phyloP scores from a whole-genome alignment of 345 rosid genomes.

The Garcia nutans region DNA sequence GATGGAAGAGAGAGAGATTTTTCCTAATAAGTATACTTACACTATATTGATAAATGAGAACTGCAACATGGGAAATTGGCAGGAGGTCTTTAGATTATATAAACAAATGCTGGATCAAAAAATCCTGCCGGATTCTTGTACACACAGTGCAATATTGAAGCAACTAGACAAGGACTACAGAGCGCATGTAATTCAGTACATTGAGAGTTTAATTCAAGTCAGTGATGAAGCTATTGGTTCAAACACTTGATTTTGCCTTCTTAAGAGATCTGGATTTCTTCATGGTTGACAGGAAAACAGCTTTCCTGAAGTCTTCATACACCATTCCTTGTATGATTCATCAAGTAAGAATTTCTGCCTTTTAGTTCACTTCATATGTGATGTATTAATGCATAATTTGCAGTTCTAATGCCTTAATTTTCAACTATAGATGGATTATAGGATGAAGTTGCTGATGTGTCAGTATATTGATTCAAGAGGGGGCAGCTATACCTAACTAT shows the following conservation, averaged over 20 bases:
- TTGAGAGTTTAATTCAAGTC: slow-evolving; percentile 44
- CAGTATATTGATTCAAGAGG: not conserved
- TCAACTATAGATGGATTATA: slow-evolving; percentile 11
- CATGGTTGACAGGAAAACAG: not conserved
- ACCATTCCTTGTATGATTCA: not conserved
- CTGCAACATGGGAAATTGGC: slow-evolving; percentile 50
- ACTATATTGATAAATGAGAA: slow-evolving; percentile 65
- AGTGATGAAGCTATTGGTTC: slow-evolving; percentile 14
- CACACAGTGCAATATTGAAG: slow-evolving; percentile 56
- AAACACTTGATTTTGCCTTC: slow-evolving; percentile 23
- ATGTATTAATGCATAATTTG: not conserved
- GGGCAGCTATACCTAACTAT: slow-evolving; percentile 1
- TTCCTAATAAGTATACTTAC: slow-evolving; percentile 66
- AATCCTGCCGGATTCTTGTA: slow-evolving; percentile 57
- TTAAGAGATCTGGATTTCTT: not conserved
- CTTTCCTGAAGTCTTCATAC: not conserved
- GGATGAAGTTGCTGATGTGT: slow-evolving; percentile 2
- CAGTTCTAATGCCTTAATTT: not conserved
- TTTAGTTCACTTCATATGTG: not conserved
- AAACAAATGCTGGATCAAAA: slow-evolving; percentile 62
- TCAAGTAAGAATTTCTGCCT: not conserved
- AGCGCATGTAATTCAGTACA: slow-evolving; percentile 42
- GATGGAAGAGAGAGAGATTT: slow-evolving; percentile 57
- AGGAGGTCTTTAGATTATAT: slow-evolving; percentile 62
- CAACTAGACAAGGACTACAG: slow-evolving; percentile 48